These are phyloP conservation scores for Haplographium delicatum DNA, from an alignment of 495 filamentous ascomycete genomes.

Conservation along the genomic window DNA sequence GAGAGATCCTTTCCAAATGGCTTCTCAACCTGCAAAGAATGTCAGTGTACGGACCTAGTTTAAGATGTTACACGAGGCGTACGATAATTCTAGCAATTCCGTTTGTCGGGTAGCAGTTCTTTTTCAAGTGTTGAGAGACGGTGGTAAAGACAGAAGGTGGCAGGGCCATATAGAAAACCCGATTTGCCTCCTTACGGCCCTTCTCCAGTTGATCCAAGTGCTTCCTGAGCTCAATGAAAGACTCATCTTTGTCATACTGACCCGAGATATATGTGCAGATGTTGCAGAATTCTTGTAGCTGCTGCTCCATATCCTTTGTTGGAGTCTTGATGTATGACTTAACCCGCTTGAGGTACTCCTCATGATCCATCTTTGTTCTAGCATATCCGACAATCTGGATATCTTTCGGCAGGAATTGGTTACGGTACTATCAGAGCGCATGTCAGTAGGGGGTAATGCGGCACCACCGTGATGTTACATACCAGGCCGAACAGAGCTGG, in stretches of 20 bases:
- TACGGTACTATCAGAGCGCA: conserved; percentile 69
- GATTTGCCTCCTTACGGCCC: conserved; percentile 74
- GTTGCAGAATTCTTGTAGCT: conserved; percentile 81
- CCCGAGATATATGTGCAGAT: conserved; percentile 91
- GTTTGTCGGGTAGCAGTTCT: conserved; percentile 85
- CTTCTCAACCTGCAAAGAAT: conserved; percentile 77
- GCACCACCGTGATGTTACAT: conserved; percentile 38
- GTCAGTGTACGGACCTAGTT: not conserved
- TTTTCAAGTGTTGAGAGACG: conserved; percentile 94
- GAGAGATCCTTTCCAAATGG: conserved; percentile 96
- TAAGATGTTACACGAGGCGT: conserved; percentile 26
- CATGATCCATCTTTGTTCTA: conserved; percentile 97
- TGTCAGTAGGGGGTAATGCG: conserved; percentile 18
- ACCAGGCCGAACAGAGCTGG: conserved; percentile 98
- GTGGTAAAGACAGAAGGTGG: conserved; percentile 97
- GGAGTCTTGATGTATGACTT: conserved; percentile 98
- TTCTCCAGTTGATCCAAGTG: conserved; percentile 88
- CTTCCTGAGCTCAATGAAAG: conserved; percentile 80
- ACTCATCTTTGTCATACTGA: conserved; percentile 96
- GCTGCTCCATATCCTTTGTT: conserved; percentile 94
- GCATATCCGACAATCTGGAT: conserved; percentile 99
- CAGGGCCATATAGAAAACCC: conserved; percentile 98
- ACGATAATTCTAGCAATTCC: conserved; percentile 95
- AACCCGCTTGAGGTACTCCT: conserved; percentile 88
- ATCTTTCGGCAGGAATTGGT: conserved; percentile 97